Conservation (phyloP, 768 basidiomycete genomes). For the Hygrophorus pudorinus region DNA sequence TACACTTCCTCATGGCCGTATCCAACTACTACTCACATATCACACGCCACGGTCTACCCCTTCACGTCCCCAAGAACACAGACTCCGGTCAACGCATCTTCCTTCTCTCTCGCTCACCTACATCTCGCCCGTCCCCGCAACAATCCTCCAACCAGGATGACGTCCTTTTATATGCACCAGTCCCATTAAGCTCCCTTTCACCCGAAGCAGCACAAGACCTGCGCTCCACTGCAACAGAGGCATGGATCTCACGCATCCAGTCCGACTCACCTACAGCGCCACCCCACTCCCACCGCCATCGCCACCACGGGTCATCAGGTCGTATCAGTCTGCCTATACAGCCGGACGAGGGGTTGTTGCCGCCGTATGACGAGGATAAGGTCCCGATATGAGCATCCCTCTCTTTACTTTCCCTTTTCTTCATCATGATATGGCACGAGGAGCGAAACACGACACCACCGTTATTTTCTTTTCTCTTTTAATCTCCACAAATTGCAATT, state of each 20-base stretch:
- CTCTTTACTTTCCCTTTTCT: too few relatives aligned
- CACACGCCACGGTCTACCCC: slow-evolving; percentile 24
- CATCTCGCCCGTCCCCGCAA: slow-evolving; percentile 8
- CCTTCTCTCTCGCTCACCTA: slow-evolving; percentile 31
- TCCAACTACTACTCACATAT: slow-evolving; percentile 55
- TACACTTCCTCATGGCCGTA: slow-evolving; percentile 70
- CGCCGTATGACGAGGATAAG: slow-evolving; percentile 13
- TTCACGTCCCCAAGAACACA: slow-evolving; percentile 10
- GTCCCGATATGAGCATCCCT: too few relatives aligned
- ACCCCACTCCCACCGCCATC: slow-evolving; percentile 21
- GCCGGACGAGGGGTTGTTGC: slow-evolving; percentile 36
- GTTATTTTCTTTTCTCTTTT: too few relatives aligned
- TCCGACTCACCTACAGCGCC: slow-evolving; percentile 13
- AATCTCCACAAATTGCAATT: too few relatives aligned
- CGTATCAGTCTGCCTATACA: slow-evolving; percentile 34
- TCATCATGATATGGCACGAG: too few relatives aligned
- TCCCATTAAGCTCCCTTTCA: slow-evolving; percentile 47
- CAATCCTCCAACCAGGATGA: slow-evolving; percentile 11
- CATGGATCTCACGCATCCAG: slow-evolving; percentile 43
- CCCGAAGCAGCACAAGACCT: slow-evolving; percentile 38
- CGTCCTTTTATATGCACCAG: slow-evolving; percentile 60
- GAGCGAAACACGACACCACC: too few relatives aligned
- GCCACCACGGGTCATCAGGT: slow-evolving; percentile 24
- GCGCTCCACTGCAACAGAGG: slow-evolving; percentile 49
- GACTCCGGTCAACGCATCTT: slow-evolving; percentile 50